A percentile compares a stretch with the other conserved stretches of the same genome.
These are phyloP conservation scores for Waltergamsia citrina DNA, from an alignment of 2,329 filamentous ascomycete genomes.

Conservation along the genomic window DNA sequence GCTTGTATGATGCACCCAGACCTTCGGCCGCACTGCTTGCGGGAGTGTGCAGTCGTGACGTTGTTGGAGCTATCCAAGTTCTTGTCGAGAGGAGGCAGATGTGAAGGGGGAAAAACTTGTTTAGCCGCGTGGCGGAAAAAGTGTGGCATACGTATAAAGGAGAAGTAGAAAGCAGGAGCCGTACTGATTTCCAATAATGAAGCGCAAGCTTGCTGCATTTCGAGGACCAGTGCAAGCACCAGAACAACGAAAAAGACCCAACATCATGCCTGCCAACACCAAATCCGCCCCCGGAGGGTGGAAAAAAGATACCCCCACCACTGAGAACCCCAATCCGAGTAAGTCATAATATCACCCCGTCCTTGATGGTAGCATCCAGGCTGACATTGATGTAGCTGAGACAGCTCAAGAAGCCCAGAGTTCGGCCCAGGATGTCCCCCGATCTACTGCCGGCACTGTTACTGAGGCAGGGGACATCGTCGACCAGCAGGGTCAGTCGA, in stretches of 20 bases:
- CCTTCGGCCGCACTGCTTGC: too few relatives aligned
- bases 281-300: constrained; percentile 15
- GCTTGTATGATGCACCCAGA: too few relatives aligned
- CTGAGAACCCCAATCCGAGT: constrained; percentile 19
- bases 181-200: too few relatives aligned
- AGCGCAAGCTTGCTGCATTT: constrained; percentile 2
- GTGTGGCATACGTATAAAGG: background rate
- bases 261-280: constrained; percentile 15
- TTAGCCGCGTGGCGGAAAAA: too few relatives aligned
- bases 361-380: background rate
- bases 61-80: background rate
- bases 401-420: constrained; percentile 3
- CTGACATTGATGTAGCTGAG: constrained; percentile 12
- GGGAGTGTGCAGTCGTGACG: too few relatives aligned
- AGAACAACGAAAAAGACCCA: background rate
- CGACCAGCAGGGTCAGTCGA: constrained; percentile 29
- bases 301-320: constrained; percentile 17
- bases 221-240: background rate
- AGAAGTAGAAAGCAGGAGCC: too few relatives aligned
- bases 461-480: constrained; percentile 34
- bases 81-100: background rate
- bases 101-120: too few relatives aligned
- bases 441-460: constrained; percentile 30
- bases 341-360: constrained; percentile 8
- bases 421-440: constrained; percentile 15